Base-by-base conservation (phyloP, 352 stramenopile genomes). In the Phytopythium boreale region DNA sequence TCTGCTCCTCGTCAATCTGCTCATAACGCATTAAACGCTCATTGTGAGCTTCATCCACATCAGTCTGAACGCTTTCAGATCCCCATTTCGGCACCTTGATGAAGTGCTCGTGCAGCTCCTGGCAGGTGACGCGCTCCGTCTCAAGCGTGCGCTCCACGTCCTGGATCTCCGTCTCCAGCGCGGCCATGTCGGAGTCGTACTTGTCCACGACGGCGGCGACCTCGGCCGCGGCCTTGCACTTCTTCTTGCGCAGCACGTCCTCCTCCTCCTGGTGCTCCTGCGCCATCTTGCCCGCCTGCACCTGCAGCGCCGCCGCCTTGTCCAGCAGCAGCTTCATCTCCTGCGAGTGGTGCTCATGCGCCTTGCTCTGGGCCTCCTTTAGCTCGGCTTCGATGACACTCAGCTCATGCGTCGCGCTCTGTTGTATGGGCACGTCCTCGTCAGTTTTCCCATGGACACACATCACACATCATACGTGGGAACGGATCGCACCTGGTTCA, bases 181-280 rank as follows among this genome's bases (percentile, higher is more conserved):
- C 64, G 17, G 77, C 66, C 82, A 96, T 92, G 58, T 94, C 87
- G 1, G 41, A 31, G 68, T 94, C 86, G 64, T 92, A 95, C 61
- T 89, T 90, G 34, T 90, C 86, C 14, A 96, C 80, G 26, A 90
- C 70, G 20, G 56, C 61, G 17, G 80, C 79, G 9, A 94, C 77
- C 63, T 96, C 89, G 11, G 76, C 67, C 22, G 87, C 87, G 44
- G 82, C 83, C 56, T 94, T 94, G 71, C 74, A 87, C 61, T 95
- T 95, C 66, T 82, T 84, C 63, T 96, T 96, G 41, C 83, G 83
- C 34, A 96, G 71, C 22, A 64, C 43, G 24, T 92, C 87, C 50
- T 96, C 89, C 59, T 86, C 77, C 64, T 96, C 83, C 56, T 90
- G 86, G 65, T 96, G 87, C 49, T 95, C 87, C 59, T 81, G 75